Percentiles rank a stretch among this genome's conserved stretches.
These are phyloP conservation scores for Pseudozyma tsukubaensis DNA, from an alignment of 1,284 basidiomycete genomes.

Conservation along the genomic window DNA sequence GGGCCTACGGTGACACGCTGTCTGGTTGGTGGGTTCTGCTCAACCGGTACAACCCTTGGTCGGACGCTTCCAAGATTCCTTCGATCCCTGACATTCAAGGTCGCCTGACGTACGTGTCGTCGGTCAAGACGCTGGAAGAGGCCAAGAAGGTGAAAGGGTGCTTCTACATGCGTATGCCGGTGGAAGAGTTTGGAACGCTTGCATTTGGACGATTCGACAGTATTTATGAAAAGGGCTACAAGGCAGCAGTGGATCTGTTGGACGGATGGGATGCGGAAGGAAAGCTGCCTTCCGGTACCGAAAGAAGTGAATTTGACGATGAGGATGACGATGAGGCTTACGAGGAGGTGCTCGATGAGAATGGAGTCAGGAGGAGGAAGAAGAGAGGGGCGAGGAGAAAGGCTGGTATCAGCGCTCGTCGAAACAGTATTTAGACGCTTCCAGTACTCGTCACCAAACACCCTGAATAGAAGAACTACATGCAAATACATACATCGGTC, in stretches of 20 bases:
- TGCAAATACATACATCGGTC: background rate
- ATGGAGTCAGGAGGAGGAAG: slow-evolving; percentile 12
- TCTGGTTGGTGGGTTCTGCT: slow-evolving; percentile 97
- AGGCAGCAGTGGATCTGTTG: slow-evolving; percentile 79
- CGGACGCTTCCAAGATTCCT: slow-evolving; percentile 81
- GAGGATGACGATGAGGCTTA: slow-evolving; percentile 23
- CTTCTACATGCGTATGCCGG: slow-evolving; percentile 94
- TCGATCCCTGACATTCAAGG: slow-evolving; percentile 96
- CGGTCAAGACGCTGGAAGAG: slow-evolving; percentile 92
- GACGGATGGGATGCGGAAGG: slow-evolving; percentile 85
- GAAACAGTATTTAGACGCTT: slow-evolving; percentile 50
- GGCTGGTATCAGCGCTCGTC: slow-evolving; percentile 48
- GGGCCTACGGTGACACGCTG: slow-evolving; percentile 92
- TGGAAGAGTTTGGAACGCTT: slow-evolving; percentile 70
- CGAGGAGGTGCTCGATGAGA: slow-evolving; percentile 21
- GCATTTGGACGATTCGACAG: slow-evolving; percentile 71
- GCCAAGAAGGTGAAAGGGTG: slow-evolving; percentile 89
- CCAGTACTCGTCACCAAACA: background rate
- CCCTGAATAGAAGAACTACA: background rate
- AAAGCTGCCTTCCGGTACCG: slow-evolving; percentile 78
- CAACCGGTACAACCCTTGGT: slow-evolving; percentile 78
- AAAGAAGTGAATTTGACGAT: slow-evolving; percentile 63
- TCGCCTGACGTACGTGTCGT: slow-evolving; percentile 94
- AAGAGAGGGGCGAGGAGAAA: slow-evolving; percentile 20
- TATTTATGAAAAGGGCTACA: slow-evolving; percentile 84